phyloP scores from a whole-genome alignment of 2,329 filamentous ascomycete genomes.

The Pseudogymnoascus sp. region DNA sequence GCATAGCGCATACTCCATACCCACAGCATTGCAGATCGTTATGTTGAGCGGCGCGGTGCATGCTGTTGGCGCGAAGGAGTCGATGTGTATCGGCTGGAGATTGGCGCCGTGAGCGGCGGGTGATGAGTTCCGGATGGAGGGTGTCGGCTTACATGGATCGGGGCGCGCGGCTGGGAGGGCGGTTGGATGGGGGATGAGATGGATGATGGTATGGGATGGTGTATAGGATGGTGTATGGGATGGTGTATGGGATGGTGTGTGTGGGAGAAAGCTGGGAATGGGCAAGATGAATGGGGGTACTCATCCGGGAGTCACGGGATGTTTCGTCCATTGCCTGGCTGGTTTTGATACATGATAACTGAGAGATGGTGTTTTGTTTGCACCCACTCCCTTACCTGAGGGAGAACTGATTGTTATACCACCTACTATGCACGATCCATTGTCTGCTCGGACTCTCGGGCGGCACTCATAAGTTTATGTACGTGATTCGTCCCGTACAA shows the following conservation, averaged over 20 bases:
- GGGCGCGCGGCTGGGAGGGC: background rate
- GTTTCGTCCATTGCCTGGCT: background rate
- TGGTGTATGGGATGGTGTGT: background rate
- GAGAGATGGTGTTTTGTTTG: background rate
- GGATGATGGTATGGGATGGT: background rate
- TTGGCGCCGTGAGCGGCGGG: background rate
- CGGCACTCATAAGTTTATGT: background rate
- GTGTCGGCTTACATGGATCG: background rate
- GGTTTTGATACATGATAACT: background rate
- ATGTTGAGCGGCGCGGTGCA: background rate
- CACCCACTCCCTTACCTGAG: background rate
- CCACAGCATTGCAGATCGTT: background rate
- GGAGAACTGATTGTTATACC: background rate
- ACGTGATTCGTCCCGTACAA: background rate
- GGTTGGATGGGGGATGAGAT: background rate
- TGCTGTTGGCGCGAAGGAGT: background rate
- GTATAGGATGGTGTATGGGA: background rate
- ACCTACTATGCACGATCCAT: background rate
- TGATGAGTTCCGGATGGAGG: background rate
- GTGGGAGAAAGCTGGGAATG: background rate
- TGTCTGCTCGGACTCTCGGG: background rate
- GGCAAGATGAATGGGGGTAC: background rate
- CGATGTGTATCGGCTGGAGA: background rate
- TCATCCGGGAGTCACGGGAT: background rate
- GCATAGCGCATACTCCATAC: background rate